Evolutionary conservation across 176 grass and related monocot species (phyloP).

Genomic region (Carex pumila): DNA sequence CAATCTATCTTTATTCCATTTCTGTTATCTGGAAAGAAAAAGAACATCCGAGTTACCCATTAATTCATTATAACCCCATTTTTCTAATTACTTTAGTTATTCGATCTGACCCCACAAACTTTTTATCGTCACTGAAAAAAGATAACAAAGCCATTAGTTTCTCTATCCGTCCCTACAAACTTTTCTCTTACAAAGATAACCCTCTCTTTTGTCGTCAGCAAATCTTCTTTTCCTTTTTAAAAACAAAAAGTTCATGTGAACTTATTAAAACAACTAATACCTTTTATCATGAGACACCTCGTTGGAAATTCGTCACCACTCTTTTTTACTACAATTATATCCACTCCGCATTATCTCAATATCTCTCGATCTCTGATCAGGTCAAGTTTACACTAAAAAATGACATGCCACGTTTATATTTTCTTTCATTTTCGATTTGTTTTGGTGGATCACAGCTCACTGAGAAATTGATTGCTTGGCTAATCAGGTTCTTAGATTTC

Average conservation of each 20-base stretch:
- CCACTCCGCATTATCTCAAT: background rate
- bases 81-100: slow-evolving; percentile 1
- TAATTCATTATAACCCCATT: background rate
- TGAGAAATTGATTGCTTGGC: slow-evolving; percentile 8
- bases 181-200: background rate
- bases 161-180: background rate
- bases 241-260: slow-evolving; percentile 15
- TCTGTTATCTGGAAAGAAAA: background rate
- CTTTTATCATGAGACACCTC: slow-evolving; percentile 1
- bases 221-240: slow-evolving; percentile 7
- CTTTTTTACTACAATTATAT: background rate
- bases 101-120: slow-evolving; percentile 1
- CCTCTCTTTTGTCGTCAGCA: background rate
- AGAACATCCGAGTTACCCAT: background rate
- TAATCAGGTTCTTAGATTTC: slow-evolving; percentile 9
- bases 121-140: background rate
- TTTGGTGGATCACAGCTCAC: slow-evolving; percentile 20
- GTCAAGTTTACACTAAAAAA: slow-evolving; percentile 20
- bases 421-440: background rate
- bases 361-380: background rate
- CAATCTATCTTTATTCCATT: background rate
- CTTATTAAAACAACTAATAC: background rate
- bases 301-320: slow-evolving; percentile 1
- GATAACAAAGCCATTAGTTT: background rate
- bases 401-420: background rate